Base-by-base conservation (phyloP, 305 asterid genomes). In the Fraxinus dipetala region DNA sequence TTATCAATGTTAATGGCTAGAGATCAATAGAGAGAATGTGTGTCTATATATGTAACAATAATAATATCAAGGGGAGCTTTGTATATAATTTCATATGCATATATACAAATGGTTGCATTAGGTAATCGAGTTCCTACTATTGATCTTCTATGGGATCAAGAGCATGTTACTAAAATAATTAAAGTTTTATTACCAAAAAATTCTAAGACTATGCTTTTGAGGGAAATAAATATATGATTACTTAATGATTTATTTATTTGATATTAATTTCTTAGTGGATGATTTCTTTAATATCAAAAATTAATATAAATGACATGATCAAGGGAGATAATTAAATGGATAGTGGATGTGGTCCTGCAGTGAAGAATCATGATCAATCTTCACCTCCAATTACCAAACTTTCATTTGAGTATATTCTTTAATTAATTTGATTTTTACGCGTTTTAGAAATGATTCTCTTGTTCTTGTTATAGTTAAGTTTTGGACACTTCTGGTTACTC, bases 231-330 rank as follows among this genome's bases (percentile, higher is more conserved):
- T 34, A 34, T 34, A 34, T 34, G 35, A 32, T 32, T 32, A 32
- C 26, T 75, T 78, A 78, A 56, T 78, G 45, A 8, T 77, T 84
- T 20, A 32, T 48, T 34, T 78, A 4, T 38, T 67, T 72, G 1
- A 18, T 32, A 24, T 79, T 77, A 78, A 70, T 79, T 80, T 78
- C 63, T 86, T 84, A 89, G 86, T 84, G 85, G 89, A 67, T 43
- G 81, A 65, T 82, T 81, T 63, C 4, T 81, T 16, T 6, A 75
- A 75, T 63, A 73, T 24, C 20, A 32, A 54, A 72, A 31, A 76
- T 51, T 48, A 38, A 84, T 72, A 76, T 65, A 69, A 80, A 77
- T 84, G 89, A 34, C 83, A 86, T 88, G 90, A 89, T 86, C 82
- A 85, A 70, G 80, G 86, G 81, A 78, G 45, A 76, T 65, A 79